phyloP scores from a whole-genome alignment of 2,329 filamentous ascomycete species.

The Alternaria sp. region DNA sequence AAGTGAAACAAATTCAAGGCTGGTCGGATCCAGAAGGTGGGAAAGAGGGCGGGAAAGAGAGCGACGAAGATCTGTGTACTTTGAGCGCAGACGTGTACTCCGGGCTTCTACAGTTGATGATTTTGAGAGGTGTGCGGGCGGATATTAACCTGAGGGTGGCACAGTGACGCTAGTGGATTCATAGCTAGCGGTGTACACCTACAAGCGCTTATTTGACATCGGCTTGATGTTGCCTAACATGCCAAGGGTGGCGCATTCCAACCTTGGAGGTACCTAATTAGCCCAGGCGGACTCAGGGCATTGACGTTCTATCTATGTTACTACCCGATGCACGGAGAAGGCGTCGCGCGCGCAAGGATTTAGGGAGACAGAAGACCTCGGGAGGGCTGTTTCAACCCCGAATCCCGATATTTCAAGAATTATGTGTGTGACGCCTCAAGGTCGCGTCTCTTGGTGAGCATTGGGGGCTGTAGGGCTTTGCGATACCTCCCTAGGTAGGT shows the following conservation, averaged over 20 bases:
- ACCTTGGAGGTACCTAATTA: background rate
- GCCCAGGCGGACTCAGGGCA: background rate
- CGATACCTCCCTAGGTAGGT: background rate
- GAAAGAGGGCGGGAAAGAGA: background rate
- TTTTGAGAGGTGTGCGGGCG: slow-evolving; percentile 2
- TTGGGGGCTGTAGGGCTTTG: background rate
- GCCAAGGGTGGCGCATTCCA: background rate
- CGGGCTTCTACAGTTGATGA: background rate
- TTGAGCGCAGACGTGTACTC: background rate
- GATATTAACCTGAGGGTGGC: background rate
- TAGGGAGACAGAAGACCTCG: background rate
- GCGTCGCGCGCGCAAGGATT: background rate
- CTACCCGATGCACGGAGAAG: background rate
- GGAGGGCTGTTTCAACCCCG: background rate
- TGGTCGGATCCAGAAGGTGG: background rate
- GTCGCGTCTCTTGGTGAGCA: background rate
- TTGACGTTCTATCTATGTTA: background rate
- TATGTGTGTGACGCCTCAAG: background rate
- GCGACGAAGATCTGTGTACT: background rate
- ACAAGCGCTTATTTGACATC: background rate
- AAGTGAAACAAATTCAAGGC: background rate
- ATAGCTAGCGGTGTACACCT: background rate
- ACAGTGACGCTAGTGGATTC: background rate
- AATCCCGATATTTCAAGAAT: background rate
- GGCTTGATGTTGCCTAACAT: background rate